Evolutionary conservation across 352 stramenopile genomes (phyloP).

Genomic region (Phytophthora sojae): DNA sequence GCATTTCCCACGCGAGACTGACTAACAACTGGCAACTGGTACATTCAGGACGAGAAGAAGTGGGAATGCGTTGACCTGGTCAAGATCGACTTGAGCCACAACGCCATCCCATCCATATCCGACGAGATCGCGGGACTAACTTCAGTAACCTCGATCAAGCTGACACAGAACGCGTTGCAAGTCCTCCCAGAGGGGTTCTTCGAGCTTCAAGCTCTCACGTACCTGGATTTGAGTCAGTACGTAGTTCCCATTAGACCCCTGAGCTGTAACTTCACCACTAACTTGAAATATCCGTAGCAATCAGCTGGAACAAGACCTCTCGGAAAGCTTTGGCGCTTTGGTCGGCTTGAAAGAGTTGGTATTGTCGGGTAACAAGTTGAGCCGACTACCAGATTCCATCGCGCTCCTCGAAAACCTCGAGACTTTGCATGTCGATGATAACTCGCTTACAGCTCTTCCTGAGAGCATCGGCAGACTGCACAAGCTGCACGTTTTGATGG

Average conservation of each 20-base stretch:
- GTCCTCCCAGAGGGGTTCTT: constrained; percentile 73
- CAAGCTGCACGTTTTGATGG: constrained; percentile 68
- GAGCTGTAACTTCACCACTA: background rate
- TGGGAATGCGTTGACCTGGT: constrained; percentile 87
- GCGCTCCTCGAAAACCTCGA: constrained; percentile 59
- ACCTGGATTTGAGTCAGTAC: constrained; percentile 83
- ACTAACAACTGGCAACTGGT: background rate
- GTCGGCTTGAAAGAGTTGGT: constrained; percentile 69
- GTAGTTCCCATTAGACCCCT: constrained; percentile 9
- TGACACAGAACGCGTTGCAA: constrained; percentile 75
- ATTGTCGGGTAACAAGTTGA: constrained; percentile 70
- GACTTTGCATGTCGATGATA: constrained; percentile 70
- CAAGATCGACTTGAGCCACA: constrained; percentile 87
- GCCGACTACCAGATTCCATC: constrained; percentile 61
- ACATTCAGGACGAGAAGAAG: constrained; percentile 76
- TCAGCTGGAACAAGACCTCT: constrained; percentile 59
- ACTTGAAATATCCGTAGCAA: constrained; percentile 49
- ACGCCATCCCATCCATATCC: constrained; percentile 62
- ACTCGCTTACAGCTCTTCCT: constrained; percentile 56
- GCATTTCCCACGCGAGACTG: background rate
- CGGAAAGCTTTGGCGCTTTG: constrained; percentile 58
- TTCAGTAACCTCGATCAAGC: constrained; percentile 68
- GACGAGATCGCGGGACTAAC: constrained; percentile 62
- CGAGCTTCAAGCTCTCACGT: constrained; percentile 59
- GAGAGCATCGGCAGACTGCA: constrained; percentile 58